phyloP scores from a whole-genome alignment of 2,329 filamentous ascomycete genomes.

The Epichloe typhina region DNA sequence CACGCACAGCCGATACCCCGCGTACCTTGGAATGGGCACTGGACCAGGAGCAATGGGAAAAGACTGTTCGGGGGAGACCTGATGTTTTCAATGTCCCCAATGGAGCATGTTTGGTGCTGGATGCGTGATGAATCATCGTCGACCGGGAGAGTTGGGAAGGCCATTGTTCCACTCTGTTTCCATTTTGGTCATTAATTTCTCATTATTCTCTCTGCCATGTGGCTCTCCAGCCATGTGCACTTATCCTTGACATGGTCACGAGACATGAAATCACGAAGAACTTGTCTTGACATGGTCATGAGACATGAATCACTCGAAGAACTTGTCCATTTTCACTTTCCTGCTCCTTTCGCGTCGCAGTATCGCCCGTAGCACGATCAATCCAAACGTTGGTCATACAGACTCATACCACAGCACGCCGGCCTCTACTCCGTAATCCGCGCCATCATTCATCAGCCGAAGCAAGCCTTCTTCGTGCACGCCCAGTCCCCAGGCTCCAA shows the following conservation, averaged over 20 bases:
- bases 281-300: background rate
- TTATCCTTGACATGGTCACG: background rate
- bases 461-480: background rate
- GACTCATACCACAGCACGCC: too few relatives aligned
- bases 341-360: too few relatives aligned
- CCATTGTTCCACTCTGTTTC: background rate
- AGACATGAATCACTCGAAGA: background rate
- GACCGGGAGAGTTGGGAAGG: background rate
- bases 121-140: background rate
- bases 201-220: background rate
- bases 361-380: too few relatives aligned
- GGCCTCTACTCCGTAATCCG: too few relatives aligned
- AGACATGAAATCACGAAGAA: background rate
- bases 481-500: background rate
- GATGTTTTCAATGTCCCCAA: constrained; percentile 1
- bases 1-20: constrained; percentile 4
- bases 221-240: background rate
- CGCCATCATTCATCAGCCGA: too few relatives aligned
- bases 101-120: constrained; percentile 5
- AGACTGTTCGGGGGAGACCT: constrained; percentile 1
- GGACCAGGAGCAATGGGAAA: constrained; percentile 4
- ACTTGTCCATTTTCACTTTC: background rate
- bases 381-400: too few relatives aligned
- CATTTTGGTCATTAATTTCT: background rate
- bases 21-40: constrained; percentile 6